These are phyloP conservation scores for Neobulgaria alba DNA, from an alignment of 2,329 filamentous ascomycete genomes.

Conservation along the genomic window DNA sequence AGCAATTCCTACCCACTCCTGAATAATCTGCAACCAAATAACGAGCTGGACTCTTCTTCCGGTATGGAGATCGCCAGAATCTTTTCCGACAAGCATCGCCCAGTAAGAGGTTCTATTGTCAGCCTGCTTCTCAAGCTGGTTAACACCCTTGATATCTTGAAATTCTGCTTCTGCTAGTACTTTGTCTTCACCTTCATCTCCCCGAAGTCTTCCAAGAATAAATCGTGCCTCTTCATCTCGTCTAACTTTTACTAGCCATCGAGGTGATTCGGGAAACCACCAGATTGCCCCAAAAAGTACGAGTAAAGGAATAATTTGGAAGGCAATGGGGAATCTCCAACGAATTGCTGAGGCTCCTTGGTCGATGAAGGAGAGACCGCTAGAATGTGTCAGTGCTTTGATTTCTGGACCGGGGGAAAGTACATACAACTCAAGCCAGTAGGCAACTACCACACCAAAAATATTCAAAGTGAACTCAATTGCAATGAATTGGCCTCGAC, in stretches of 20 bases:
- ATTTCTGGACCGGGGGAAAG: neutral
- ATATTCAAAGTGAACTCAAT: conserved; percentile 70
- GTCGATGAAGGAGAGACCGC: conserved; percentile 51
- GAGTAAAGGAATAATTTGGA: conserved; percentile 28
- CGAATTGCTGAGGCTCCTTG: conserved; percentile 48
- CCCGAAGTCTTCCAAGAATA: conserved; percentile 45
- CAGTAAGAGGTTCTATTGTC: conserved; percentile 47
- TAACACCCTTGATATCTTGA: conserved; percentile 57
- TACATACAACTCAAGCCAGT: conserved; percentile 42
- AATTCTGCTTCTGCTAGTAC: conserved; percentile 53
- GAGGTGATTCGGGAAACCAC: conserved; percentile 31
- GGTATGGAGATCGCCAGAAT: conserved; percentile 56
- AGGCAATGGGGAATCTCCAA: conserved; percentile 32
- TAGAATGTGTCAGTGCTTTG: conserved; percentile 21
- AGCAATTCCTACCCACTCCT: conserved; percentile 63
- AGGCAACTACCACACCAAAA: conserved; percentile 56
- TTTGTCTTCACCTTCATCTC: conserved; percentile 44
- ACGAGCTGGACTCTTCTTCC: conserved; percentile 61
- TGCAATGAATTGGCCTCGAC: conserved; percentile 59
- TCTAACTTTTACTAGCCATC: conserved; percentile 32
- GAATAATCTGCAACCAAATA: conserved; percentile 63
- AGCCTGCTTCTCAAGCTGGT: conserved; percentile 49
- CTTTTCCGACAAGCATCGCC: conserved; percentile 58
- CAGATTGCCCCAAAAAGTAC: conserved; percentile 30
- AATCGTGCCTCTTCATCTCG: conserved; percentile 30